phyloP scores from a whole-genome alignment of 108 stramenopile species.

The Fragilaria radians region DNA sequence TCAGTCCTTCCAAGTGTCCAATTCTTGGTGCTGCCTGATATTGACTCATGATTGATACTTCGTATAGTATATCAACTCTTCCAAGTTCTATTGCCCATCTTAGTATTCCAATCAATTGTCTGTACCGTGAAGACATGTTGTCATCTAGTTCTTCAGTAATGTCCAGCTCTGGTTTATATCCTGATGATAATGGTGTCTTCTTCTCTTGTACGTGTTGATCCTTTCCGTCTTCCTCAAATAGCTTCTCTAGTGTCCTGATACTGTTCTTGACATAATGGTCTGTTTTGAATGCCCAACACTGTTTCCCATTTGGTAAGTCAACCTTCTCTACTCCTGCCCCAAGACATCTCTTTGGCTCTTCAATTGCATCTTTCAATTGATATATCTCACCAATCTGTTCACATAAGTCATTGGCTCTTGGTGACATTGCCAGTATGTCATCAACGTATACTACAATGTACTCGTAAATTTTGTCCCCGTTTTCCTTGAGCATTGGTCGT shows the following conservation, averaged over 20 bases:
- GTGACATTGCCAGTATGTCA: slow-evolving; percentile 8
- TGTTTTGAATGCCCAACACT: not conserved
- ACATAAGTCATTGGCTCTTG: slow-evolving; percentile 11
- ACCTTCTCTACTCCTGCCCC: not conserved
- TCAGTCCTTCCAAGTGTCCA: slow-evolving; percentile 7
- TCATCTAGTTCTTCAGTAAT: slow-evolving; percentile 4
- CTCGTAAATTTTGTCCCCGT: slow-evolving; percentile 16
- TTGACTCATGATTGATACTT: slow-evolving; percentile 25
- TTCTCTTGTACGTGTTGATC: not conserved
- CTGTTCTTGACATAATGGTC: slow-evolving; percentile 1
- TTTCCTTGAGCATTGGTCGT: slow-evolving; percentile 4
- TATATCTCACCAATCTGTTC: not conserved
- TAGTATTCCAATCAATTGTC: slow-evolving; percentile 32
- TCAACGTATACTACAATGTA: slow-evolving; percentile 18
- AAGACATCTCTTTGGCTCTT: not conserved
- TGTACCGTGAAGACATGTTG: not conserved
- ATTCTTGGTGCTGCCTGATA: slow-evolving; percentile 10
- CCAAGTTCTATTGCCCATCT: slow-evolving; percentile 32
- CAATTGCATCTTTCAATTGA: not conserved
- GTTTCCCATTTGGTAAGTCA: not conserved
- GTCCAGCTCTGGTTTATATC: slow-evolving; percentile 13
- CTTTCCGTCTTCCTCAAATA: not conserved
- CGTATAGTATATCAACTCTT: slow-evolving; percentile 13
- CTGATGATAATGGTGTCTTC: slow-evolving; percentile 4
- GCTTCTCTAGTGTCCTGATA: not conserved